Base-by-base conservation (phyloP, 2,329 filamentous ascomycete species). In the Botrytis fabae region DNA sequence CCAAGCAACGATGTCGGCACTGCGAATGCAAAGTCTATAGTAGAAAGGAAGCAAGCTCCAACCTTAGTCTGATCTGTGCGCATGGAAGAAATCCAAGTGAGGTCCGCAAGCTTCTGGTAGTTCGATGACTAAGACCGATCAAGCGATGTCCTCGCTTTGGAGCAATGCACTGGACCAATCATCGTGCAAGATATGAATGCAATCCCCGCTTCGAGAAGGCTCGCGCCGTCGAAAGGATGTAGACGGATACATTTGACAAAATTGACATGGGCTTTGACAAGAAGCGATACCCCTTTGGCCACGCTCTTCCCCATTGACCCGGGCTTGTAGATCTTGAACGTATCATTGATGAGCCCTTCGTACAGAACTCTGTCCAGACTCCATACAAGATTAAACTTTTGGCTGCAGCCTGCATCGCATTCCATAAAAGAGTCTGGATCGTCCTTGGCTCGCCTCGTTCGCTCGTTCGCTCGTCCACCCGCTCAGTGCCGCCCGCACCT, bases 201-300 rank as follows among this genome's bases (percentile, higher is more conserved):
- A 20, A n/a, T 38, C 14, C 25, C 7, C 20, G 38, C 10, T n/a
- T n/a, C 7, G 38, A 44, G n/a, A 63, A 63, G 18, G 57, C 48
- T 28, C 46, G 22, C 46, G 12, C 22, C 22, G 46, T 54, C 48
- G 51, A 8, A 8, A 28, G 51, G 14, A 54, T 54, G 40, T 38
- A 40, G 59, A 61, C 42, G 12, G 60, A 28, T 14, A 10, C 2
- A 16, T 51, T 66, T 46, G 32, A n/a, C n/a, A n/a, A n/a, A n/a
- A n/a, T n/a, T n/a, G n/a, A 51, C 44, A 66, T 66, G 63, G 63
- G 51, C 40, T 16, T 66, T n/a, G 32, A 66, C 18, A 40, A n/a
- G 14, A 38, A 20, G 63, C 64, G 40, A 66, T 48, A 28, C 64
- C 18, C 4, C 22, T 51, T 40, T 38, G 4, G 28, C 38, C 32